phyloP scores from a whole-genome alignment of 768 basidiomycete genomes.

The Kwoniella pini region DNA sequence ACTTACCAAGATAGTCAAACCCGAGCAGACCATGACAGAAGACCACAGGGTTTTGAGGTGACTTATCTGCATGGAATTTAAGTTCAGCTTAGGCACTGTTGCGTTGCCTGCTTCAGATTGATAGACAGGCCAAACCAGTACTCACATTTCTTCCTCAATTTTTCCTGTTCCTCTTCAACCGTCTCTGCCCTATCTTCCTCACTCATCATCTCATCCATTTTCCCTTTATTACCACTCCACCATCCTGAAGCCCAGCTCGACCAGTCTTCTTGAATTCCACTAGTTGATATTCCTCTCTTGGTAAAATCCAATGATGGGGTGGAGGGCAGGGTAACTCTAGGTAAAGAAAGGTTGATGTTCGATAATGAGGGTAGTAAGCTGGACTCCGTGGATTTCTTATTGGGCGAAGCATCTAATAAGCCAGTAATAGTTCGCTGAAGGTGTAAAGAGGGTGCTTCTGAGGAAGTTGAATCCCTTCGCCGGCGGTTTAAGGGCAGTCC shows the following conservation, averaged over 20 bases:
- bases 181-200: constrained; percentile 63
- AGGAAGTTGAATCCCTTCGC: constrained; percentile 9
- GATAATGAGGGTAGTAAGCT: constrained; percentile 9
- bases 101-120: no score
- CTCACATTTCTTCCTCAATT: constrained; percentile 66
- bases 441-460: constrained; percentile 35
- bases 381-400: not conserved
- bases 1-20: constrained; percentile 49
- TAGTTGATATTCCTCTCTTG: constrained; percentile 28
- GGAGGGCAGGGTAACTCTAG: constrained; percentile 17
- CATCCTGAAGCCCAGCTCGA: constrained; percentile 35
- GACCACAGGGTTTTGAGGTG: constrained; percentile 80
- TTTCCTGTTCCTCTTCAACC: constrained; percentile 58
- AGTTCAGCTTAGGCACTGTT: no score
- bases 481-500: constrained; percentile 32
- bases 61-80: no score
- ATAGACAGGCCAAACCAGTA: no score
- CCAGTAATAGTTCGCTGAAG: constrained; percentile 47
- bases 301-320: constrained; percentile 12
- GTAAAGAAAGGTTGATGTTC: constrained; percentile 15
- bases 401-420: constrained; percentile 13
- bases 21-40: constrained; percentile 90
- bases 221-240: constrained; percentile 58
- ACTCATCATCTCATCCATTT: constrained; percentile 58
- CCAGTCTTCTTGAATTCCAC: constrained; percentile 35